These are phyloP conservation scores for Fonsecaea pedrosoi DNA, from an alignment of 2,329 filamentous ascomycete genomes.

Conservation along the genomic window DNA sequence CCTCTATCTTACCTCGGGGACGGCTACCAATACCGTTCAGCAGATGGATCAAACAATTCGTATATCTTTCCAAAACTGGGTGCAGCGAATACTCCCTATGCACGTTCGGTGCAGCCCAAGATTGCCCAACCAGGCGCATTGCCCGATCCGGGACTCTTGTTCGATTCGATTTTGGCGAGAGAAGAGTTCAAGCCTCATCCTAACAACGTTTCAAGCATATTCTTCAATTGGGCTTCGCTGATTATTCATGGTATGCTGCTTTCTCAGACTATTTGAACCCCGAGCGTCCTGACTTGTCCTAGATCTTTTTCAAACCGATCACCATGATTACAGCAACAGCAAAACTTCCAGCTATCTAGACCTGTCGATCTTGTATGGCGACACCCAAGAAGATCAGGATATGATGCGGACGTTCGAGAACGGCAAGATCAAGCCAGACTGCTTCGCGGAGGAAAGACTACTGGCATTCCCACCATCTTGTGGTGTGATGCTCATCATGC, in stretches of 20 bases:
- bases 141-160: conserved; percentile 66
- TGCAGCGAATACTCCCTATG: conserved; percentile 71
- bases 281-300: conserved; percentile 9
- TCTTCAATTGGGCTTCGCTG: conserved; percentile 76
- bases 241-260: conserved; percentile 69
- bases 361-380: conserved; percentile 73
- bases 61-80: conserved; percentile 69
- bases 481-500: conserved; percentile 75
- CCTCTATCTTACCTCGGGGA: conserved; percentile 64
- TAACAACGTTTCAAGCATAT: conserved; percentile 73
- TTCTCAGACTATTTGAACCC: neutral
- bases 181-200: conserved; percentile 61
- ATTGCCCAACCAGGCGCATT: conserved; percentile 65
- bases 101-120: conserved; percentile 65
- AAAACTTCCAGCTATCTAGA: conserved; percentile 76
- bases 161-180: conserved; percentile 54
- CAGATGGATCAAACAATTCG: conserved; percentile 77
- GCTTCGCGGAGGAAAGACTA: conserved; percentile 73
- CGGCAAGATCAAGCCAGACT: conserved; percentile 74
- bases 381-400: conserved; percentile 59
- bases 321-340: conserved; percentile 64
- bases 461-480: conserved; percentile 75
- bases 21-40: conserved; percentile 68
- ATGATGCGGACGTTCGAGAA: conserved; percentile 68
- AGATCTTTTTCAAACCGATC: conserved; percentile 75